Conservation (phyloP, 1,284 basidiomycete genomes). For the Trametes versicolor region DNA sequence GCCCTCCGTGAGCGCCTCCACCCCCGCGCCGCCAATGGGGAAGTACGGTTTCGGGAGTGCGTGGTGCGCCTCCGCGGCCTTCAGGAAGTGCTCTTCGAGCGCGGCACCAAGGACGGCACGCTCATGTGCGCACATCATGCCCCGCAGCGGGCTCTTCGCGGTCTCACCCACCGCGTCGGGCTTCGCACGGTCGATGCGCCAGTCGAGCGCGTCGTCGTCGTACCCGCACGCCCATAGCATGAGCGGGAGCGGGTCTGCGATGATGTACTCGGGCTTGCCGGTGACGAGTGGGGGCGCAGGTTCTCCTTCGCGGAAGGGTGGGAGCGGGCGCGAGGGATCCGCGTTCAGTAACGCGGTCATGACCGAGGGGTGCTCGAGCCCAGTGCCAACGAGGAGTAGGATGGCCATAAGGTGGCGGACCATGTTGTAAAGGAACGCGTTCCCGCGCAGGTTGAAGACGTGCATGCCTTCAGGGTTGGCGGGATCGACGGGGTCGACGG, state of each 20-base stretch:
- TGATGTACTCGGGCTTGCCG: slow-evolving; percentile 90
- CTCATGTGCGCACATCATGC: slow-evolving; percentile 65
- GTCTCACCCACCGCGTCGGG: slow-evolving; percentile 42
- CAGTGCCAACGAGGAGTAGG: slow-evolving; percentile 88
- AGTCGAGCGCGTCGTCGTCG: slow-evolving; percentile 70
- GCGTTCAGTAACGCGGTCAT: slow-evolving; percentile 84
- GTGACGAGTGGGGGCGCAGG: slow-evolving; percentile 59
- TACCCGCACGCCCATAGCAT: slow-evolving; percentile 95
- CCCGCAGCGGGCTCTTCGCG: slow-evolving; percentile 59
- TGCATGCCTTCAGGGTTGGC: slow-evolving; percentile 53
- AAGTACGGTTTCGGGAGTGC: slow-evolving; percentile 46
- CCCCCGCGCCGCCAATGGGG: slow-evolving; percentile 42
- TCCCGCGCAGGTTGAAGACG: slow-evolving; percentile 90
- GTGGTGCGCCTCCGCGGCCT: slow-evolving; percentile 61
- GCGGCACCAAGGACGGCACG: slow-evolving; percentile 67
- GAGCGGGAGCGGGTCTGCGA: slow-evolving; percentile 92
- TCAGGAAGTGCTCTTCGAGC: slow-evolving; percentile 71
- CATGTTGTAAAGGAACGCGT: slow-evolving; percentile 96
- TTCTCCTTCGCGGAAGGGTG: slow-evolving; percentile 47
- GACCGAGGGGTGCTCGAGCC: slow-evolving; percentile 80
- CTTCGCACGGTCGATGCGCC: slow-evolving; percentile 71
- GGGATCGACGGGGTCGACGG: slow-evolving; percentile 58
- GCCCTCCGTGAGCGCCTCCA: slow-evolving; percentile 32
- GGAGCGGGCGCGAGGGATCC: slow-evolving; percentile 46
- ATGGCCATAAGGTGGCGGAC: slow-evolving; percentile 96